Base-by-base conservation (phyloP, 2,329 filamentous ascomycete genomes). In the Exophiala aquamarina region DNA sequence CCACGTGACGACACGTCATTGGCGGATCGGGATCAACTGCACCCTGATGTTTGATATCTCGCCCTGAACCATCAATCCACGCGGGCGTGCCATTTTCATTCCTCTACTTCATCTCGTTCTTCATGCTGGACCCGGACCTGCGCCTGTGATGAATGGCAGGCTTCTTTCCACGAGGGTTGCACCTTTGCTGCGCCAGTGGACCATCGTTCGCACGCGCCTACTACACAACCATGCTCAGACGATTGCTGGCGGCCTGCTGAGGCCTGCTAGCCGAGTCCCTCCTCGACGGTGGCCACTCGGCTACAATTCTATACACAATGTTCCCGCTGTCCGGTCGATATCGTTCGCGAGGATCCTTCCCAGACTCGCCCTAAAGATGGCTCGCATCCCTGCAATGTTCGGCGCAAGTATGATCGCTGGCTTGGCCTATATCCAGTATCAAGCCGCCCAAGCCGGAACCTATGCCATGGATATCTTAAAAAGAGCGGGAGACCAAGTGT, bases 341-440 rank as follows among this genome's bases (percentile, higher is more conserved):
- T 85, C 82, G n/a, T 86, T 86, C 62, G 75, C 75, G n/a, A 72
- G 83, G 35, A 74, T 77, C 10, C 73, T 98, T 23, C 94, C 94
- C 2, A 92, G 89, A 65, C 77, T 98, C 41, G 83, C 93, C n/a
- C 70, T 93, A 63, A 98, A 96, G 73, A 86, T 98, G 59, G 79
- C 84, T 28, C 83, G 90, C 47, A 76, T 95, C 44, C 93, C 93
- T 15, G 93, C 93, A 48, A 86, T 96, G 72, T 91, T 95, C 61
- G 93, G 92, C 33, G 90, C 89, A 33, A 80, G 91, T 37, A 88
- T 90, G 62, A 81, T 98, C 57, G 91, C 89, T 11, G 88, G 87
- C 2, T 72, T 94, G 49, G 90, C 90, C 19, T 98, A 95, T 78
- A 73, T 98, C 39, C 93, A 98, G 66, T 97, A 98, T 66, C 93